Base-by-base conservation (phyloP, 257 asterid genomes). In the Lithospermum erythrorhizon region DNA sequence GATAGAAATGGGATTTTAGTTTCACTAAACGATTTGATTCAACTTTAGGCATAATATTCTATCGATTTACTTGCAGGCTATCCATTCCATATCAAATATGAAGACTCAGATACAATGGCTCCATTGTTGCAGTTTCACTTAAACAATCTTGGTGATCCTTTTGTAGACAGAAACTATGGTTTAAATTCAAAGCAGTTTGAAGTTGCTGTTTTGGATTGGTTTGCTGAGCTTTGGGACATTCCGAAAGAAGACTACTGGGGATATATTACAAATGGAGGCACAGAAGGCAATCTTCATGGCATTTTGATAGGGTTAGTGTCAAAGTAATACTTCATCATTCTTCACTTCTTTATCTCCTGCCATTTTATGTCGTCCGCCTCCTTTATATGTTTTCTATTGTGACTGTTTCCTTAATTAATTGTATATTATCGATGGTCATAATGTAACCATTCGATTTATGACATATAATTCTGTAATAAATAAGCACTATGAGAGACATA, bases 81-180 rank as follows among this genome's bases (percentile, higher is more conserved):
- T 57, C 70, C 70, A 49, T 63, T 66, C 0, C 49, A 66, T 16
- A 53, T 66, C 32, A 23, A 47, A 2, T 66, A 66, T 58, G 70
- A 66, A 27, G 57, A 45, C 20, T 58, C 58, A 15, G 64, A 63
- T 0, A 47, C 4, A 18, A 48, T 66, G 25, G 70, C 65, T 6
- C 70, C 70, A 66, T 61, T 66, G 0, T 41, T 66, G 27, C 64
- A 51, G 52, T 66, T 57, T 14, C 70, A 66, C 16, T 49, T 66
- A 7, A 66, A 66, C 55, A 66, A 66, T 49, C 59, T 63, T 48
- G 70, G 70, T 6, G 70, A 66, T 66, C 70, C 70, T 0, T 66
- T 66, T 23, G 29, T 66, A 23, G 64, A 66, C 15, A 66, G 56
- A 35, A 58, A 41, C 4, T 41, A 41, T 41, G 49, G 49, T 0